Conservation (phyloP, 2,329 filamentous ascomycete genomes). For the Epichloe festucae region DNA sequence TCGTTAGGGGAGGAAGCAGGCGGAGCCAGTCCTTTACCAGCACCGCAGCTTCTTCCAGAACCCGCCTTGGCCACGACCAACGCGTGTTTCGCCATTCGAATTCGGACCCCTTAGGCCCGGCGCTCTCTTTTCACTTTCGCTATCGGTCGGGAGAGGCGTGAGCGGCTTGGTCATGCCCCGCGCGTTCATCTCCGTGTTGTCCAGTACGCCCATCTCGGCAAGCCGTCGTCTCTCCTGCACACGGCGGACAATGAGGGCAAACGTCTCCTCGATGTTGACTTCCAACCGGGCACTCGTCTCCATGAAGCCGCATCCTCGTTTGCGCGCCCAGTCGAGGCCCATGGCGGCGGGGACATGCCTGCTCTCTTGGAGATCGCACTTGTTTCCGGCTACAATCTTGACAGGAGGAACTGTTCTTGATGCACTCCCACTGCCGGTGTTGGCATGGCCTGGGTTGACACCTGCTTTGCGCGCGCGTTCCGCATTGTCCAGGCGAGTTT, state of each 20-base stretch:
- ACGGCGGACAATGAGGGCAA: constrained; percentile 54
- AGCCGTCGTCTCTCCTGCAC: constrained; percentile 44
- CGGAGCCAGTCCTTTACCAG: constrained; percentile 27
- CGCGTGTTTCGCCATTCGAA: constrained; percentile 27
- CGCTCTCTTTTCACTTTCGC: constrained; percentile 30
- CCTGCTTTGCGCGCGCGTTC: constrained; percentile 35
- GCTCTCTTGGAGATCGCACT: constrained; percentile 64
- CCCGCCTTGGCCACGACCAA: constrained; percentile 28
- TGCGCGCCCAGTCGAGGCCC: constrained; percentile 66
- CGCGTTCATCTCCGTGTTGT: constrained; percentile 31
- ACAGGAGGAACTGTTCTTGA: constrained; percentile 52
- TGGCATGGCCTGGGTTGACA: constrained; percentile 18
- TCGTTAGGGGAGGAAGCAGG: too few species aligned
- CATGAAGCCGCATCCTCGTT: constrained; percentile 70
- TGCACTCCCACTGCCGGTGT: constrained; percentile 19
- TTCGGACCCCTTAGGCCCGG: constrained; percentile 31
- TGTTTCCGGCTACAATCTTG: constrained; percentile 78
- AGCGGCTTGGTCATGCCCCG: constrained; percentile 45
- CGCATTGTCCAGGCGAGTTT: constrained; percentile 52
- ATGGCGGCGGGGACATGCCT: constrained; percentile 55
- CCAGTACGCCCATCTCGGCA: constrained; percentile 33
- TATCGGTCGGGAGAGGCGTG: constrained; percentile 34
- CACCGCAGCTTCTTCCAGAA: constrained; percentile 46
- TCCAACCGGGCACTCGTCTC: constrained; percentile 74
- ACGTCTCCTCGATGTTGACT: constrained; percentile 84